Percentiles rank a stretch among this genome's conserved stretches.
phyloP scores from a whole-genome alignment of 2,329 filamentous ascomycete genomes.

The Achaetomium macrosporum region DNA sequence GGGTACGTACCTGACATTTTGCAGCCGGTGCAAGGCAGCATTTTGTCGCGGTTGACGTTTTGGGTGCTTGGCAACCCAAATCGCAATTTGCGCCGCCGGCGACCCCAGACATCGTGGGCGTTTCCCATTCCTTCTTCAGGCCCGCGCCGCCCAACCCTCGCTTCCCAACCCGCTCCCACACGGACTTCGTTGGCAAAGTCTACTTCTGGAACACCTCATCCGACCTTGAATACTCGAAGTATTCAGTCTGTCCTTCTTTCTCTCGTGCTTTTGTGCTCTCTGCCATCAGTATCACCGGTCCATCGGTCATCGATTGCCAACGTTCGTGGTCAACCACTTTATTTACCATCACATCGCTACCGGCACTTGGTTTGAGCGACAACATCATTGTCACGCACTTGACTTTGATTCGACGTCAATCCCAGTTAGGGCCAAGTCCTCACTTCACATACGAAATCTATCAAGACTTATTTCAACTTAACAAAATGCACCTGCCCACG shows the following conservation, averaged over 20 bases:
- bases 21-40: constrained; percentile 2
- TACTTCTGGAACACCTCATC: constrained; percentile 24
- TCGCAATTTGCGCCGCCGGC: constrained; percentile 20
- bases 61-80: constrained; percentile 15
- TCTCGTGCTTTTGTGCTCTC: not conserved
- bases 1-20: constrained; percentile 7
- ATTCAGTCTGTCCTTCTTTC: constrained; percentile 30
- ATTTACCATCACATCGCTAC: too few relatives aligned
- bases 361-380: too few relatives aligned
- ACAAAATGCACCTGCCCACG: constrained; percentile 38
- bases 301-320: constrained; percentile 6
- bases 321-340: too few relatives aligned
- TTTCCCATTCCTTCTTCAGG: constrained; percentile 19
- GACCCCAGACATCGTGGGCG: constrained; percentile 17
- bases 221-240: constrained; percentile 31
- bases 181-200: constrained; percentile 56
- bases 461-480: not conserved
- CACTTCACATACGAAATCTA: too few relatives aligned
- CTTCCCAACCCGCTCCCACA: constrained; percentile 19
- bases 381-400: too few relatives aligned
- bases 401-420: too few relatives aligned
- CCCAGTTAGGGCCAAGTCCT: too few relatives aligned
- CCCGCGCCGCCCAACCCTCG: constrained; percentile 15
- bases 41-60: constrained; percentile 15
- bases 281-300: not conserved